Conservation (phyloP, 2,329 filamentous ascomycete genomes). For the Colletotrichum godetiae region DNA sequence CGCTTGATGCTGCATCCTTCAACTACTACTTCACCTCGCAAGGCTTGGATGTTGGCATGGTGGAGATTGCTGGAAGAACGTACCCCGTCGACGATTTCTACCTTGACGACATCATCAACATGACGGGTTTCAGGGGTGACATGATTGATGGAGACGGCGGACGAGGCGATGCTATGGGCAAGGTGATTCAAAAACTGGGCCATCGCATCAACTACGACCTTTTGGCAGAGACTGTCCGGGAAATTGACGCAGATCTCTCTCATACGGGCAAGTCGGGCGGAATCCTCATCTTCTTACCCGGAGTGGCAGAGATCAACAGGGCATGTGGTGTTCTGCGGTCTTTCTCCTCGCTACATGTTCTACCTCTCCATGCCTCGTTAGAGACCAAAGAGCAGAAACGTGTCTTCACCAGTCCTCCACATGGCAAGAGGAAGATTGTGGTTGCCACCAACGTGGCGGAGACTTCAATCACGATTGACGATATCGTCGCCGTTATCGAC, state of each 20-base stretch:
- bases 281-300: conserved; percentile 95
- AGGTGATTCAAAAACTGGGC: conserved; percentile 77
- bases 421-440: conserved; percentile 89
- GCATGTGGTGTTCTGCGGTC: conserved; percentile 76
- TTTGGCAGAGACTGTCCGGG: conserved; percentile 80
- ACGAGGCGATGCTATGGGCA: conserved; percentile 69
- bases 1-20: conserved; percentile 89
- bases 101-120: conserved; percentile 85
- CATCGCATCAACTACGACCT: conserved; percentile 93
- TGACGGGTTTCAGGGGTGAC: conserved; percentile 75
- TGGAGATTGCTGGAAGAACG: conserved; percentile 90
- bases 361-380: conserved; percentile 92
- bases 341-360: conserved; percentile 75
- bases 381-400: conserved; percentile 88
- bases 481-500: conserved; percentile 96
- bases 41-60: conserved; percentile 76
- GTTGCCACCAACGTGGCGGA: conserved; percentile 97
- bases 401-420: conserved; percentile 82
- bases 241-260: conserved; percentile 82
- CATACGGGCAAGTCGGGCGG: conserved; percentile 78
- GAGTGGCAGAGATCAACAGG: conserved; percentile 89
- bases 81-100: conserved; percentile 92
- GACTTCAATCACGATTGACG: conserved; percentile 98
- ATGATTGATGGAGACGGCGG: conserved; percentile 59
- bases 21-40: conserved; percentile 82